These are phyloP conservation scores for Sesbania bispinosa DNA, from an alignment of 306 rosid genomes.

Conservation along the genomic window DNA sequence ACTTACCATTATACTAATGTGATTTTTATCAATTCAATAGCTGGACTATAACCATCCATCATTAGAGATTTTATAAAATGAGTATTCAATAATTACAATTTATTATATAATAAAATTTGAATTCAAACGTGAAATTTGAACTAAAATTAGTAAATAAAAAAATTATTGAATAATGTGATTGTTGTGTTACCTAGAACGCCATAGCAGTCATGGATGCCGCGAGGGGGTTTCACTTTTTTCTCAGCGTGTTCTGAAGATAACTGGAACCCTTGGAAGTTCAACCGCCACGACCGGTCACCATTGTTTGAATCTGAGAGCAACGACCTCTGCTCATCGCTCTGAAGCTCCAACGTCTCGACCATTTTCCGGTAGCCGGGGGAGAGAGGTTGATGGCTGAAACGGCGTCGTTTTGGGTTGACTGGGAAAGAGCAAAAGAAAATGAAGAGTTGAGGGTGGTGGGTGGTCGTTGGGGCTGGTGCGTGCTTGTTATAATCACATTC, in stretches of 20 bases:
- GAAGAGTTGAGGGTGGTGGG: neutral
- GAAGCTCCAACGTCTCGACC: constrained; percentile 40
- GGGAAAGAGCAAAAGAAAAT: neutral
- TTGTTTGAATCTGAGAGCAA: constrained; percentile 45
- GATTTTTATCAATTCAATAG: no score
- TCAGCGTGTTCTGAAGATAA: constrained; percentile 43
- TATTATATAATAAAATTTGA: no score
- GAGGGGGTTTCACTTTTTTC: constrained; percentile 53
- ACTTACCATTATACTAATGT: no score
- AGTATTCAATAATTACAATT: no score
- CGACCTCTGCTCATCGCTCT: constrained; percentile 53
- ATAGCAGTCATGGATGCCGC: constrained; percentile 69
- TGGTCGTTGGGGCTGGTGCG: constrained; percentile 4
- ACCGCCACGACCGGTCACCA: constrained; percentile 78
- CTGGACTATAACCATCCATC: no score
- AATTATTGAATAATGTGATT: neutral
- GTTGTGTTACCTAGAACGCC: constrained; percentile 59
- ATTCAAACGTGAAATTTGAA: no score
- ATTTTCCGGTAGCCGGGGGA: constrained; percentile 34
- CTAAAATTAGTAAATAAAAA: neutral
- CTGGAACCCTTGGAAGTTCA: constrained; percentile 77
- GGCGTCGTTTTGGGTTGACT: constrained; percentile 14
- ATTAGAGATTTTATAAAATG: no score
- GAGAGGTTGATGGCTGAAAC: neutral
- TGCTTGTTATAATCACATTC: neutral